Conservation (phyloP, 768 basidiomycete genomes). For the Mycena haematopus region DNA sequence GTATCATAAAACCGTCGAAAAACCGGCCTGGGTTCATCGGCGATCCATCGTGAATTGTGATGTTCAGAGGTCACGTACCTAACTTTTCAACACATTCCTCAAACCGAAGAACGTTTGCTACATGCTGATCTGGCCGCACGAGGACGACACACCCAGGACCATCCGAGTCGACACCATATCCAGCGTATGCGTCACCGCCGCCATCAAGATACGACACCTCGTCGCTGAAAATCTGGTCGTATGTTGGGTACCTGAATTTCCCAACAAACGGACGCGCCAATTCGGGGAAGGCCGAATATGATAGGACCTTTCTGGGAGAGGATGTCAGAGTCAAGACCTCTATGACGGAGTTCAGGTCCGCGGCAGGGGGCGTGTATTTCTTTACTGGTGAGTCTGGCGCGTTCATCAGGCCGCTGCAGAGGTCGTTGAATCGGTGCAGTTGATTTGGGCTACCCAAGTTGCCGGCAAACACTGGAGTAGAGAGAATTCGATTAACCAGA, state of each 20-base stretch:
- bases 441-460: slow-evolving; percentile 16
- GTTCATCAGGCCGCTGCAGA: slow-evolving; percentile 19
- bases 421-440: slow-evolving; percentile 12
- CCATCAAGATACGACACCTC: slow-evolving; percentile 30
- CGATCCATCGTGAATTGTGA: no score
- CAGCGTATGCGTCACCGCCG: slow-evolving; percentile 24
- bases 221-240: slow-evolving; percentile 29
- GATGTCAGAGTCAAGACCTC: slow-evolving; percentile 26
- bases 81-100: slow-evolving; percentile 17
- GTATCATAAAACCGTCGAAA: slow-evolving; percentile 19
- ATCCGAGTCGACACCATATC: slow-evolving; percentile 24
- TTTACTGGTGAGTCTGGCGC: slow-evolving; percentile 19
- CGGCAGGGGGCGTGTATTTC: slow-evolving; percentile 19
- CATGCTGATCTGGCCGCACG: slow-evolving; percentile 29
- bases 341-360: slow-evolving; percentile 23
- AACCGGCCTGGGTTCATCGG: slow-evolving; percentile 6
- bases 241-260: slow-evolving; percentile 22
- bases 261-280: slow-evolving; percentile 21
- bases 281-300: slow-evolving; percentile 21
- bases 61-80: slow-evolving; percentile 4
- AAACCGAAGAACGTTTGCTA: slow-evolving; percentile 24
- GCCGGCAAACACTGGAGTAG: slow-evolving; percentile 23
- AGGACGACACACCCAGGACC: slow-evolving; percentile 27
- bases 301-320: slow-evolving; percentile 15
- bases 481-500: background rate